phyloP scores from a whole-genome alignment of 371 early-diverging fungal species.

The Mucor plumbeus region DNA sequence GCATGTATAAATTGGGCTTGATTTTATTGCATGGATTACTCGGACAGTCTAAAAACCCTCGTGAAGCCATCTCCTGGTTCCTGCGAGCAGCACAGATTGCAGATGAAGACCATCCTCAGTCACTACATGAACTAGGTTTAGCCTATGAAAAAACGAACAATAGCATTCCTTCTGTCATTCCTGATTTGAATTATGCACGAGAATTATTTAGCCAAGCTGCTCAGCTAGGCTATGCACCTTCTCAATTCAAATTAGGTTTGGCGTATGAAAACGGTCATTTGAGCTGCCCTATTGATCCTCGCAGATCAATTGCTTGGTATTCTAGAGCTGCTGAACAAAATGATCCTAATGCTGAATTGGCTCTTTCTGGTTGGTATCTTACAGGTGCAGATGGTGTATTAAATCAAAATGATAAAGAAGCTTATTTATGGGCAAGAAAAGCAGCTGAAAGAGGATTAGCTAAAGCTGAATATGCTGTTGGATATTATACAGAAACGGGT shows the following conservation, averaged over 20 bases:
- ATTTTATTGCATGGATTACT: constrained; percentile 79
- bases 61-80: constrained; percentile 92
- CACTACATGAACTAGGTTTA: constrained; percentile 90
- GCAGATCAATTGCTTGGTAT: constrained; percentile 94
- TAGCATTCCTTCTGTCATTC: constrained; percentile 68
- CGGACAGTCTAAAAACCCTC: constrained; percentile 71
- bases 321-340: constrained; percentile 89
- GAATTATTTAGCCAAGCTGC: constrained; percentile 91
- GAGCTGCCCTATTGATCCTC: constrained; percentile 81
- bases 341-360: constrained; percentile 79
- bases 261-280: constrained; percentile 94
- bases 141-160: constrained; percentile 65
- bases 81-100: constrained; percentile 89
- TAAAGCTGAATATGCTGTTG: constrained; percentile 86
- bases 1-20: constrained; percentile 96
- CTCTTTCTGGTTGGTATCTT: constrained; percentile 88
- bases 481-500: constrained; percentile 84
- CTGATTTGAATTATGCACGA: constrained; percentile 84
- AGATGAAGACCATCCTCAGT: constrained; percentile 88
- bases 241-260: constrained; percentile 89
- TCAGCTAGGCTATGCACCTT: constrained; percentile 89
- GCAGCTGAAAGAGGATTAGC: constrained; percentile 81
- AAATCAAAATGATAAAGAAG: constrained; percentile 77
- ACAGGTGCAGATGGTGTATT: constrained; percentile 77
- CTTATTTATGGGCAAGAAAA: constrained; percentile 87